Percentiles rank a stretch among this genome's conserved stretches.
These are phyloP conservation scores for Solanum pinnatisectum DNA, from an alignment of 257 asterid genomes.

Conservation along the genomic window DNA sequence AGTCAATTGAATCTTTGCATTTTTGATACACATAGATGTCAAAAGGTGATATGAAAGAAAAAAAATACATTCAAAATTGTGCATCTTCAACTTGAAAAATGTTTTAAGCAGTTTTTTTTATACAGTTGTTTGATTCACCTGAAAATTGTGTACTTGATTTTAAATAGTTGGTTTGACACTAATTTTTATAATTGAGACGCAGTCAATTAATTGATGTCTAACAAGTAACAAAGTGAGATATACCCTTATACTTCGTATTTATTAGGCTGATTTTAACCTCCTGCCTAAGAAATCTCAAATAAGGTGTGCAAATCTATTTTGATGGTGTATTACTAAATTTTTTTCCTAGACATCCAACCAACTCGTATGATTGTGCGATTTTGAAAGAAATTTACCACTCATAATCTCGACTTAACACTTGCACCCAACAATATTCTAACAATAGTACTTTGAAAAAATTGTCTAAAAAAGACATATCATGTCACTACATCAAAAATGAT, in stretches of 20 bases:
- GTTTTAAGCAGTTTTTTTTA: background rate
- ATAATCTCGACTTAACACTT: too few species aligned
- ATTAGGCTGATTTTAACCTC: background rate
- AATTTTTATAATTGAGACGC: background rate
- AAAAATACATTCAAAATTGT: too few species aligned
- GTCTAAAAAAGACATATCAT: too few species aligned
- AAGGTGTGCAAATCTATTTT: background rate
- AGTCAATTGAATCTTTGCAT: constrained; percentile 9
- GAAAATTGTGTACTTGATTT: background rate
- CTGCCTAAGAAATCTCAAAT: background rate
- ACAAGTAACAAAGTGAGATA: background rate
- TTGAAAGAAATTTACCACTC: background rate
- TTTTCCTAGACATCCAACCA: background rate
- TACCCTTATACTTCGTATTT: background rate
- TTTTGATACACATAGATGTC: background rate
- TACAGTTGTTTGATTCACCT: background rate
- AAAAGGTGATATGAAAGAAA: background rate
- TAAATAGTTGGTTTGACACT: background rate
- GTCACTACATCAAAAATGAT: too few species aligned
- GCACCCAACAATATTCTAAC: too few species aligned
- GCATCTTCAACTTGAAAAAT: background rate
- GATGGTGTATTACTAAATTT: background rate
- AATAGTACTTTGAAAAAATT: too few species aligned
- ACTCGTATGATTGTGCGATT: background rate
- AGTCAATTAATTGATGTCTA: background rate